Evolutionary conservation across 2,329 filamentous ascomycete genomes (phyloP).

Genomic region (Sporothrix pallida): DNA sequence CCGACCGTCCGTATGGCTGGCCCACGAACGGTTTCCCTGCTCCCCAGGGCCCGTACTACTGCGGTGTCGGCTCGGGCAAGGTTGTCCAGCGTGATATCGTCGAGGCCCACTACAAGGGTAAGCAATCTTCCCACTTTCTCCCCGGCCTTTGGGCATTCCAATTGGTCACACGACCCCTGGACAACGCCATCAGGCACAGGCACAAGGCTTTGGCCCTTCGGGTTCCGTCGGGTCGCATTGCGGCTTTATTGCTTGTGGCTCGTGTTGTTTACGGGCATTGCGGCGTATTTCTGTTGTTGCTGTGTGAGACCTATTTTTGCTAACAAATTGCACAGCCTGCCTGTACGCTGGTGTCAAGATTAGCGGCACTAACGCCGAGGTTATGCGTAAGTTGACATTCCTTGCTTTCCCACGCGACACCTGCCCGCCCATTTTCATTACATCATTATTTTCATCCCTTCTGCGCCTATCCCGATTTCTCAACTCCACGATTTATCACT

Average conservation of each 20-base stretch:
- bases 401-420: neutral
- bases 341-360: conserved; percentile 90
- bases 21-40: conserved; percentile 86
- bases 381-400: conserved; percentile 63
- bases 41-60: conserved; percentile 95
- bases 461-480: no score
- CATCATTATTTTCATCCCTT: neutral
- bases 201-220: conserved; percentile 2
- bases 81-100: conserved; percentile 98
- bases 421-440: conserved; percentile 48
- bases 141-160: neutral
- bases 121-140: neutral
- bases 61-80: conserved; percentile 95
- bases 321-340: conserved; percentile 53
- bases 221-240: conserved; percentile 18
- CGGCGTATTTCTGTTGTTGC: neutral
- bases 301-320: conserved; percentile 9
- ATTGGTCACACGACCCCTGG: conserved; percentile 15
- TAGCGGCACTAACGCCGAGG: conserved; percentile 98
- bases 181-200: no score
- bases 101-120: conserved; percentile 73
- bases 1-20: conserved; percentile 92
- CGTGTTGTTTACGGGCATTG: neutral
- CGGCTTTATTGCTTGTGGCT: neutral
- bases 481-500: neutral